Evolutionary conservation across 768 basidiomycete species (phyloP), one percentile per base, ranked within the genome.

Genomic region (Leccinum disarticulatum): DNA sequence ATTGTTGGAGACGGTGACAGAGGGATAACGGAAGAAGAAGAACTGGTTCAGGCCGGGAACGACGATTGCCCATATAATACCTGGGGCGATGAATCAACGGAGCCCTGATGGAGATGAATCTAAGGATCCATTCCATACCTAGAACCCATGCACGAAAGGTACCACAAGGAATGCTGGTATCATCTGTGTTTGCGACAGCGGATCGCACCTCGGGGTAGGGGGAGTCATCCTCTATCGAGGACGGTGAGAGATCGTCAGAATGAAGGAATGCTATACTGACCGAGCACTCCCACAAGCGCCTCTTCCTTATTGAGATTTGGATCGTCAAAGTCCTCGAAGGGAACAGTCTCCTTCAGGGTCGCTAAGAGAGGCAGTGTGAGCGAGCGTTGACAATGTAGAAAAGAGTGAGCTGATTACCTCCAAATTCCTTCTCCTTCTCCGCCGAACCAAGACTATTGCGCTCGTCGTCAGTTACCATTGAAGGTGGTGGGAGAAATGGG

Each of bases 171-270:
- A 90, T 88, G 41, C 74, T 73, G 2, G 79, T 80, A 66, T 90
- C 88, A 64, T 90, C 88, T 1, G 82, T 86, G 70, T 88, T 89
- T 27, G 86, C 84, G 14, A 90, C 88, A 13, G 90, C 88, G 3
- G 87, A 85, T 53, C 89, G 83, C 25, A 91, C 90, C 73, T 93
- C 91, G 25, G 89, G 88, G 69, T 93, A 93, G 2, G 91, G 91
- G 25, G 89, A 91, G 70, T 92, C 91, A 65, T 93, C 87, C 70
- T 82, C 81, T 77, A 64, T 8, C 25, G 17, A 10, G 3, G 7
- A 2, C 22, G 6, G 38, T 68, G 30, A 63, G 63, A 38, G 59
- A 76, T 74, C 0, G 30, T 41, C 11, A 9, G 33, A 48, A 61
- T 27, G 25, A 33, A 14, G 22, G 35, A n/a, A 25, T 1, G 10